Conservation (phyloP, 768 basidiomycete species). For the Amanita jacksonii region DNA sequence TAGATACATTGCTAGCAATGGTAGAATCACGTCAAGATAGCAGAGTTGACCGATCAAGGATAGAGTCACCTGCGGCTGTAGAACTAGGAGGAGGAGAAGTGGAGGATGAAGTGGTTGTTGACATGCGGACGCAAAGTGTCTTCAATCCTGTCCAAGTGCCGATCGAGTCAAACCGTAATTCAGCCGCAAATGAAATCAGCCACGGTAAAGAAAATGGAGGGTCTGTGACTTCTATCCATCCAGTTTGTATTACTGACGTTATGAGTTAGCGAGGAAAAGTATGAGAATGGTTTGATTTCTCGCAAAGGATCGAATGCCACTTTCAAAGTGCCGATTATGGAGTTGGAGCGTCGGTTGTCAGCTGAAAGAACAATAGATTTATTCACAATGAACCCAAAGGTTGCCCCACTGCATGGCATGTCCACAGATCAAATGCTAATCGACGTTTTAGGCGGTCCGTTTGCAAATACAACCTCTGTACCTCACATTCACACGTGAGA, state of each 20-base stretch:
- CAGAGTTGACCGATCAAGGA: slow-evolving; percentile 31
- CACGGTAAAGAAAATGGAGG: slow-evolving; percentile 45
- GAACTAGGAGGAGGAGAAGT: too few relatives aligned
- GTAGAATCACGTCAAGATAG: slow-evolving; percentile 51
- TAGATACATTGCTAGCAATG: slow-evolving; percentile 62
- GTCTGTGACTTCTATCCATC: slow-evolving; percentile 43
- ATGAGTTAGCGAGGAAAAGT: not conserved
- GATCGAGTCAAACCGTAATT: slow-evolving; percentile 7
- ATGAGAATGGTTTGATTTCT: not conserved
- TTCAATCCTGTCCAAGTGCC: not conserved
- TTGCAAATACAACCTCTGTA: slow-evolving; percentile 81
- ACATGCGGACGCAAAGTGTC: slow-evolving; percentile 32
- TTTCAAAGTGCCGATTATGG: slow-evolving; percentile 49
- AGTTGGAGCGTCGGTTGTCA: slow-evolving; percentile 73
- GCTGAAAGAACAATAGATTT: slow-evolving; percentile 81
- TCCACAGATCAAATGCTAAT: not conserved
- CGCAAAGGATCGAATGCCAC: slow-evolving; percentile 36
- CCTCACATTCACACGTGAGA: slow-evolving; percentile 67
- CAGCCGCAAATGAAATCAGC: slow-evolving; percentile 19
- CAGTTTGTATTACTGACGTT: slow-evolving; percentile 5
- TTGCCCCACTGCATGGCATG: slow-evolving; percentile 19
- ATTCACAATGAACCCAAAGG: slow-evolving; percentile 93
- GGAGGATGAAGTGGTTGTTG: slow-evolving; percentile 51
- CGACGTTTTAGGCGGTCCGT: slow-evolving; percentile 58
- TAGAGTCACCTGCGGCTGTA: slow-evolving; percentile 13